A percentile compares a stretch with the other conserved stretches of the same genome.
Evolutionary conservation across 2,329 filamentous ascomycete species (phyloP).

Genomic region (Clathrospora elynae): DNA sequence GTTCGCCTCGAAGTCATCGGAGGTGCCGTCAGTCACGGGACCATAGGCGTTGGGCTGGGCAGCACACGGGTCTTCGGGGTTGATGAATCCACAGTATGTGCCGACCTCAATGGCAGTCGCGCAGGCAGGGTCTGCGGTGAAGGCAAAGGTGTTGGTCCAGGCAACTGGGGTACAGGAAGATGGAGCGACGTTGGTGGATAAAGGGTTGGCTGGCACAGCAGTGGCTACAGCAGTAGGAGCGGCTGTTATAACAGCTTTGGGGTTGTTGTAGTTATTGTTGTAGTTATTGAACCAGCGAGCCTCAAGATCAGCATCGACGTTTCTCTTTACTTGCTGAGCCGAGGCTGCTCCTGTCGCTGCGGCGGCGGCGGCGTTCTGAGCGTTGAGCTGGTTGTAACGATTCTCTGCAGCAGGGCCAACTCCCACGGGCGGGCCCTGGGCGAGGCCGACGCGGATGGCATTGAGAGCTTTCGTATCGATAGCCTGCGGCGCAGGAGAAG

Average conservation of each 20-base stretch:
- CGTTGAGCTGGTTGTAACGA: slow-evolving; percentile 21
- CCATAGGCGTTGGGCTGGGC: slow-evolving; percentile 33
- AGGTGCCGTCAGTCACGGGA: slow-evolving; percentile 27
- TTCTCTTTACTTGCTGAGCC: slow-evolving; percentile 22
- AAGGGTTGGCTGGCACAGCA: slow-evolving; percentile 13
- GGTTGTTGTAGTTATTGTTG: slow-evolving; percentile 7
- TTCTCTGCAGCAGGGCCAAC: slow-evolving; percentile 17
- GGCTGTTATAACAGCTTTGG: neutral
- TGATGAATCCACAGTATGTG: slow-evolving; percentile 36
- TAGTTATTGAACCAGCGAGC: slow-evolving; percentile 7
- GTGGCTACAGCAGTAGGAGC: slow-evolving; percentile 4
- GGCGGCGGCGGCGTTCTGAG: slow-evolving; percentile 18
- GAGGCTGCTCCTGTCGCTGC: slow-evolving; percentile 20
- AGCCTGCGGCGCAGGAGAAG: slow-evolving; percentile 28
- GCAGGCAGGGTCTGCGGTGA: slow-evolving; percentile 29
- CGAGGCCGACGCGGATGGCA: slow-evolving; percentile 10
- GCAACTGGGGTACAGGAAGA: slow-evolving; percentile 27
- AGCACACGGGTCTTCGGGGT: slow-evolving; percentile 34
- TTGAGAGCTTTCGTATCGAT: slow-evolving; percentile 18
- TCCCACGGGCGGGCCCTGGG: slow-evolving; percentile 27
- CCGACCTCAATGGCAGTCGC: slow-evolving; percentile 29
- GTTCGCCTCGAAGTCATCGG: slow-evolving; percentile 32
- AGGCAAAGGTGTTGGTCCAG: slow-evolving; percentile 32
- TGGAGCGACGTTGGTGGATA: slow-evolving; percentile 25
- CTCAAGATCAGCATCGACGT: slow-evolving; percentile 5